Base-by-base conservation (phyloP, 345 rosid species). In the Eucalyptus sp. region DNA sequence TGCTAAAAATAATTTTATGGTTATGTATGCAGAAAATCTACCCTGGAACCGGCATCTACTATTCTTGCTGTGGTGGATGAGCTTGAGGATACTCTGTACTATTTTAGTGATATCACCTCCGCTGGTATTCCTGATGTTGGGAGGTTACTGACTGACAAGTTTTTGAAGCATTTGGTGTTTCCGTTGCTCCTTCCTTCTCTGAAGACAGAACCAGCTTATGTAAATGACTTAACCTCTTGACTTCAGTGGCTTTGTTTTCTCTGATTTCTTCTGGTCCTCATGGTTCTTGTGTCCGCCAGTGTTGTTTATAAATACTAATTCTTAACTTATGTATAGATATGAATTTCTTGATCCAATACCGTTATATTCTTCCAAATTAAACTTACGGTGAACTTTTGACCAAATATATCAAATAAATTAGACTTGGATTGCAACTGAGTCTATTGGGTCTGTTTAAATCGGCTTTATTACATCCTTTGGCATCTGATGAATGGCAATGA, bases 41-140 rank as follows among this genome's bases (percentile, higher is more conserved):
- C 88, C 71, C 81, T 88, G 83, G 96, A 94, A 90, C 90, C 90
- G 18, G 89, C 92, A 44, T 91, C 96, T 86, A 88, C 89, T 60
- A 91, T 97, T 90, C 92, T 94, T 91, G 89, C 95, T 91, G 96
- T 95, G 31, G 94, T 96, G 85, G 99, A 97, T 92, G 99, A 97
- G 92, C 95, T 98, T 88, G 99, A 98, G 93, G 99, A 98, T 90
- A 94, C 96, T 89, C 95, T 98, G 89, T 98, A 94, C 92, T 98
- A 97, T 92, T 92, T 97, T 89, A 98, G 98, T 86, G 99, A 98
- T 90, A 96, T 96, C 89, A 96, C 95, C 87, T 98, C 99, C 88
- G 99, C 99, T 91, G 99, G 99, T 33, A 97, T 97, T 94, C 99
- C 99, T 88, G 98, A 96, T 91, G 94, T 96, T 90, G 99, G 96